Percentiles rank a stretch among this genome's conserved stretches.
Conservation (phyloP, 768 basidiomycete species). For the Dictyophora rubrovolvata region DNA sequence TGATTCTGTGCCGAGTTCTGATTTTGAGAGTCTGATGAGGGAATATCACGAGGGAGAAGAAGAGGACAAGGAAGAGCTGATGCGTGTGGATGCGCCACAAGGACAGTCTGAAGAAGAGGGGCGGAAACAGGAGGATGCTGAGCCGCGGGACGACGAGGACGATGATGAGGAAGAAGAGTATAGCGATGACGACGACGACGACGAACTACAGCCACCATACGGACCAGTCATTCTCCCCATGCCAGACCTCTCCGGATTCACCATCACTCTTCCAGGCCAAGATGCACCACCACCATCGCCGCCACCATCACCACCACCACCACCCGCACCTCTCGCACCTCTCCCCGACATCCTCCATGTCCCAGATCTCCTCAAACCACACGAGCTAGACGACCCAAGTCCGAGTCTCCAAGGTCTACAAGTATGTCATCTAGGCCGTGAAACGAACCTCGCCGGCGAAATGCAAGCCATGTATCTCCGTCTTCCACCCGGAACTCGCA, state of each 20-base stretch:
- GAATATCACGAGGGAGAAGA: background rate
- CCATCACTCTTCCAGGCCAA: background rate
- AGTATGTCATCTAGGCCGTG: conserved; percentile 1
- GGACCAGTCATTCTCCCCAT: background rate
- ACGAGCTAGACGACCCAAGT: background rate
- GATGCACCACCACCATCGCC: background rate
- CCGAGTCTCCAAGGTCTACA: background rate
- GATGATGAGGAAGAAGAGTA: background rate
- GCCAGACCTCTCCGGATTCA: conserved; percentile 1
- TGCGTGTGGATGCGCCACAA: too few species aligned
- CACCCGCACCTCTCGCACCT: background rate
- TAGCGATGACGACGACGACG: background rate
- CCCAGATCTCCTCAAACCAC: background rate
- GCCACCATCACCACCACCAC: background rate
- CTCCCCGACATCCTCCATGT: conserved; percentile 5
- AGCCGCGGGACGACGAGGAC: background rate
- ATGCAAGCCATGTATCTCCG: conserved; percentile 8
- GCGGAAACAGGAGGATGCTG: background rate
- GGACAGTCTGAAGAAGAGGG: background rate
- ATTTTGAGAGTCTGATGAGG: too few species aligned
- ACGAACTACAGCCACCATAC: background rate
- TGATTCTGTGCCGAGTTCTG: background rate
- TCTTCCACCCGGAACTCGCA: conserved; percentile 7
- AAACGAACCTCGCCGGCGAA: background rate
- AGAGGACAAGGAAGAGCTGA: background rate